Evolutionary conservation across 2,329 filamentous ascomycete species (phyloP).

Genomic region (Fusarium nelsonii): DNA sequence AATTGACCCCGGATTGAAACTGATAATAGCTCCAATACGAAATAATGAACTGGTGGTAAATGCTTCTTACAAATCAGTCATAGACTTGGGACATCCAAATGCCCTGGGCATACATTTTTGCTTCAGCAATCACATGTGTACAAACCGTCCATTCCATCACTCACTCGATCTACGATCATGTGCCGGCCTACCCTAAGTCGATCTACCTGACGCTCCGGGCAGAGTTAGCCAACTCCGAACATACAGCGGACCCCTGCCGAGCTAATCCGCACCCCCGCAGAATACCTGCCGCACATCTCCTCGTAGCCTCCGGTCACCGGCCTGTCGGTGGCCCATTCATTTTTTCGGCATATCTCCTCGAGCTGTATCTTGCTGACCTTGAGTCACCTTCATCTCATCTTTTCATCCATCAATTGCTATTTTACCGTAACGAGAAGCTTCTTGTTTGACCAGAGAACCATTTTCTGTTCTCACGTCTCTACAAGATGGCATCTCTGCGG

Average conservation of each 20-base stretch:
- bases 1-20: too few species aligned
- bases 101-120: too few species aligned
- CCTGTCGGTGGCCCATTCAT: slow-evolving; percentile 42
- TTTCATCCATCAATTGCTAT: slow-evolving; percentile 28
- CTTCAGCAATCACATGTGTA: background rate
- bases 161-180: background rate
- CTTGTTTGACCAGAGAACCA: slow-evolving; percentile 45
- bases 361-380: slow-evolving; percentile 36
- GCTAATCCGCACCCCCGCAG: slow-evolving; percentile 43
- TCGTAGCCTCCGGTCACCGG: slow-evolving; percentile 47
- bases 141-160: background rate
- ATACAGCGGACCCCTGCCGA: slow-evolving; percentile 30
- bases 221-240: slow-evolving; percentile 16
- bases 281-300: slow-evolving; percentile 11
- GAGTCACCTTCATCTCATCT: slow-evolving; percentile 42
- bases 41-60: too few species aligned
- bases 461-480: slow-evolving; percentile 37
- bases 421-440: slow-evolving; percentile 42
- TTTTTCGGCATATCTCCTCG: slow-evolving; percentile 44
- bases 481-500: slow-evolving; percentile 61
- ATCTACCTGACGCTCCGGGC: background rate
- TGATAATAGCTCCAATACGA: too few species aligned
- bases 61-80: too few species aligned
- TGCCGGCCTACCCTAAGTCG: background rate
- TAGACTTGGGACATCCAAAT: too few species aligned